Base-by-base conservation (phyloP, 2,329 filamentous ascomycete species). In the Byssochlamys sp. region DNA sequence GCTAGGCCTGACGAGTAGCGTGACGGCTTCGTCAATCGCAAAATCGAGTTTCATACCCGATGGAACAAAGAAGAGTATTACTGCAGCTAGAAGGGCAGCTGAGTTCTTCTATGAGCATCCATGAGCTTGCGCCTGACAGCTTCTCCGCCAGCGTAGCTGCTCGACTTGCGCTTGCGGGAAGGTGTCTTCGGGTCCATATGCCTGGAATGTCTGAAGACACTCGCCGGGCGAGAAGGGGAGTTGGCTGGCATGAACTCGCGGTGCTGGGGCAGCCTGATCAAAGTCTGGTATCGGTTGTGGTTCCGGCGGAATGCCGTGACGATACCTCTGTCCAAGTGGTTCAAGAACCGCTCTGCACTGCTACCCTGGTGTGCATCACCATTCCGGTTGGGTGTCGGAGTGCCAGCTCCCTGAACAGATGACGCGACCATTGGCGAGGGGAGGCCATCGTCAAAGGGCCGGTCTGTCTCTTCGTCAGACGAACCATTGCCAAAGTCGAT, bases 241-340 rank as follows among this genome's bases (percentile, higher is more conserved):
- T 75, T 75, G 48, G 75, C 71, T 6, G 74, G 72, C 71, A 77
- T 72, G 61, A 76, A 72, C 63, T 77, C 71, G 53, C 71, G 69
- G 61, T 77, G 72, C 57, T 76, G 73, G 27, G 75, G 77, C 78
- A 71, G 70, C 62, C 78, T 74, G 65, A 78, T 73, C 66, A 77
- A 66, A 59, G 78, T 68, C 65, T 80, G 72, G 67, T 82, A 75
- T 60, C 76, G 71, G 67, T 75, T 75, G 65, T 81, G 78, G 61
- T 82, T 81, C 49, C 76, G 78, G 57, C 88, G 88, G 78, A 94
- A 95, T 1, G 89, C 87, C 39, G 88, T 88, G 35, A 94, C 88
- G 12, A 87, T 83, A 57, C 85, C 82, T 62, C 84, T 82, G 65
- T 87, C 84, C 45, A 91, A 83, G 63, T 87, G 85, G 56, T 80